phyloP scores from a whole-genome alignment of 1,284 basidiomycete genomes.

The Irpex sp. region DNA sequence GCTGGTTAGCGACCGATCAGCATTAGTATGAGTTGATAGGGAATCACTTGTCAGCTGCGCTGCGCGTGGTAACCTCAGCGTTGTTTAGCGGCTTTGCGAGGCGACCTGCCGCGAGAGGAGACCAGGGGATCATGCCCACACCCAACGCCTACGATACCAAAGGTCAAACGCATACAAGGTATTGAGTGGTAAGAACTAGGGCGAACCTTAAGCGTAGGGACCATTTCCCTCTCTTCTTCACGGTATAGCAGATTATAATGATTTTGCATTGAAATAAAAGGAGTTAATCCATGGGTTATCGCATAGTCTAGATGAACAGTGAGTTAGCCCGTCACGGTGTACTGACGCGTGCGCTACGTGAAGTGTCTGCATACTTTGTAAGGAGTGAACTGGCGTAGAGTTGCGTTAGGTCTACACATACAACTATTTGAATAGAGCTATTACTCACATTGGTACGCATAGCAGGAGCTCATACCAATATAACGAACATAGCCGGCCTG shows the following conservation, averaged over 20 bases:
- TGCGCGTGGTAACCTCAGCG: slow-evolving; percentile 12
- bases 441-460: slow-evolving; percentile 30
- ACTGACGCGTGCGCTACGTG: background rate
- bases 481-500: slow-evolving; percentile 31
- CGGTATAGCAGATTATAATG: slow-evolving; percentile 54
- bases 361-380: slow-evolving; percentile 21
- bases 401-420: background rate
- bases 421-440: background rate
- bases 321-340: background rate
- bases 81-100: slow-evolving; percentile 25
- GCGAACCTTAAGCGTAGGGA: slow-evolving; percentile 48
- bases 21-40: background rate
- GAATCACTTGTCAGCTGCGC: slow-evolving; percentile 7
- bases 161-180: background rate
- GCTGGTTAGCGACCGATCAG: background rate
- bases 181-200: too few species aligned
- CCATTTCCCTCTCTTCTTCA: slow-evolving; percentile 71
- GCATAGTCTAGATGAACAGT: slow-evolving; percentile 9
- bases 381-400: background rate
- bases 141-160: slow-evolving; percentile 20
- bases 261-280: slow-evolving; percentile 73
- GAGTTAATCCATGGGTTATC: slow-evolving; percentile 49
- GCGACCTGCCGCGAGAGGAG: slow-evolving; percentile 32
- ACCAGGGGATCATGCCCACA: slow-evolving; percentile 38
- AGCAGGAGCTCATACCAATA: slow-evolving; percentile 37